Evolutionary conservation across 306 rosid genomes (phyloP).

Genomic region (Malus domestica): DNA sequence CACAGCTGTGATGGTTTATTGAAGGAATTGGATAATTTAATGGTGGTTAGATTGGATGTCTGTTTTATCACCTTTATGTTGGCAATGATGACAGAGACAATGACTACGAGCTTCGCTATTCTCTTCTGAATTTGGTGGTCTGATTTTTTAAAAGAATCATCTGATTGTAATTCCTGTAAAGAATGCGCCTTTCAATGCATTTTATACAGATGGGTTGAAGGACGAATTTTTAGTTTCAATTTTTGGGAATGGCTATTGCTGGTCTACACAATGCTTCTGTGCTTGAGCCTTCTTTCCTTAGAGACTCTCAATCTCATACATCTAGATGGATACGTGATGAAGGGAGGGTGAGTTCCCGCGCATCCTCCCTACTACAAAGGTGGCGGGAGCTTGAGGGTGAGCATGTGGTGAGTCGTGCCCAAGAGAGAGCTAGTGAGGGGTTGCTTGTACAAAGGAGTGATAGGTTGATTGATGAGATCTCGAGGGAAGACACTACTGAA

Average conservation of each 20-base stretch:
- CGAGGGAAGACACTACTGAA: slow-evolving; percentile 29
- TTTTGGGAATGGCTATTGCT: slow-evolving; percentile 69
- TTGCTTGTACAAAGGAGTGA: slow-evolving; percentile 46
- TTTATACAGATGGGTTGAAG: slow-evolving; percentile 42
- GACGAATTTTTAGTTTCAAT: slow-evolving; percentile 16
- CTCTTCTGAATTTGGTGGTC: slow-evolving; percentile 17
- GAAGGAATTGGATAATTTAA: slow-evolving; percentile 8
- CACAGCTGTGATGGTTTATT: not conserved
- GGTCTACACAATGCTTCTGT: slow-evolving; percentile 67
- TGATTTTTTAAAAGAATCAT: slow-evolving; percentile 33
- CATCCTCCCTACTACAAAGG: slow-evolving; percentile 62
- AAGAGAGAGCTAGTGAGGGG: slow-evolving; percentile 56
- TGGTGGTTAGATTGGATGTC: slow-evolving; percentile 10
- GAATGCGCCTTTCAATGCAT: slow-evolving; percentile 38
- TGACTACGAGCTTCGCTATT: slow-evolving; percentile 15
- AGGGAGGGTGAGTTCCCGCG: slow-evolving; percentile 49
- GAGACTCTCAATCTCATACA: slow-evolving; percentile 61
- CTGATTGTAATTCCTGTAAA: slow-evolving; percentile 15
- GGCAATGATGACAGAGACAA: slow-evolving; percentile 6
- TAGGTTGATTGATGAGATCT: slow-evolving; percentile 28
- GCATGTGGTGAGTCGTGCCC: slow-evolving; percentile 51
- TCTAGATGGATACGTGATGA: slow-evolving; percentile 49
- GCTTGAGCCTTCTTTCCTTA: slow-evolving; percentile 60
- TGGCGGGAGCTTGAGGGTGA: slow-evolving; percentile 92
- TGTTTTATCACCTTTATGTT: slow-evolving; percentile 17